Percentiles rank a stretch among this genome's conserved stretches.
Conservation (phyloP, 1,284 basidiomycete species). For the Leccinum variabile region DNA sequence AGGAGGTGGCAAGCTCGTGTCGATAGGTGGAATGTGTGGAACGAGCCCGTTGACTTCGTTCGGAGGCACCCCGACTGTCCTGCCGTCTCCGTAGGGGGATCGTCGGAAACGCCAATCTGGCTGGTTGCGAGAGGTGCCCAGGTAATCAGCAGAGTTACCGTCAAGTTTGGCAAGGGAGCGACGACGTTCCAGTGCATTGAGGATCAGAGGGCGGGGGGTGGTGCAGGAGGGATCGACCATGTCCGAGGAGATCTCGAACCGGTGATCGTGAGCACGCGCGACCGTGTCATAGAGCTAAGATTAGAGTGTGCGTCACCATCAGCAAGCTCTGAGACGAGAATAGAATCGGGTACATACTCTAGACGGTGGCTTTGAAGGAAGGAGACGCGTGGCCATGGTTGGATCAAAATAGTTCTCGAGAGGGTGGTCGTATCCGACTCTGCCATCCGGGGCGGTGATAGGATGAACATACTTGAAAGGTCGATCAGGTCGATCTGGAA, state of each 20-base stretch:
- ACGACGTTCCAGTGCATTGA: constrained; percentile 18
- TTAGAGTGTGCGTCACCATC: constrained; percentile 1
- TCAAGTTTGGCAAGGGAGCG: constrained; percentile 15
- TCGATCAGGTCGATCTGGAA: too few relatives aligned
- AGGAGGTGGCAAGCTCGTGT: constrained; percentile 20
- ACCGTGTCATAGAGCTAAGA: constrained; percentile 33
- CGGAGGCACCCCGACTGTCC: constrained; percentile 27
- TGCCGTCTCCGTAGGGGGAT: constrained; percentile 29
- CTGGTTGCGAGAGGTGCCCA: constrained; percentile 26
- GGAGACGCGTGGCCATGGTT: constrained; percentile 18
- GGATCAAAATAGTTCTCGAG: constrained; percentile 31
- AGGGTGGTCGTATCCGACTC: constrained; percentile 23
- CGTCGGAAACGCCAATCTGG: constrained; percentile 28
- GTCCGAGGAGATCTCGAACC: constrained; percentile 11
- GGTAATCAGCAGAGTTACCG: constrained; percentile 22
- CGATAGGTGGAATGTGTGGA: constrained; percentile 27
- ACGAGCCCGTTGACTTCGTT: constrained; percentile 29
- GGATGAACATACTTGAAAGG: constrained; percentile 17
- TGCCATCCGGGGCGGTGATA: constrained; percentile 13
- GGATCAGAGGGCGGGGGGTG: constrained; percentile 10
- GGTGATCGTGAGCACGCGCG: constrained; percentile 28
- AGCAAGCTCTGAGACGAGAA: neutral
- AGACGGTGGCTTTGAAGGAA: constrained; percentile 12
- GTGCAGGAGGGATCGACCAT: constrained; percentile 21
- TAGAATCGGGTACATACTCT: constrained; percentile 16